These are phyloP conservation scores for Stellera chamaejasme DNA, from an alignment of 345 rosid genomes.

Conservation along the genomic window DNA sequence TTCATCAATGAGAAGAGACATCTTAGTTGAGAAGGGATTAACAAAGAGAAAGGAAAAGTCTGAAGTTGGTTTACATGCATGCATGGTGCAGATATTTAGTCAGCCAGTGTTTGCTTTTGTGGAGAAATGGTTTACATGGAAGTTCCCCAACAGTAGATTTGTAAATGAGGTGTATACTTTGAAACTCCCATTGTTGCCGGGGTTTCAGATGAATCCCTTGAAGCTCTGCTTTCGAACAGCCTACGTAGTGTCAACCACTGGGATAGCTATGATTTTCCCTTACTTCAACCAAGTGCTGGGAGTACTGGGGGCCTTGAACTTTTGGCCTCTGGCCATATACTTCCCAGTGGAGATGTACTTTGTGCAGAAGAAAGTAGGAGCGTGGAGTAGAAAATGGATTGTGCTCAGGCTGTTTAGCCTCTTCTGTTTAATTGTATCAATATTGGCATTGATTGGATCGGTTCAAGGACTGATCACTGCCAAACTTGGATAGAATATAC, in stretches of 20 bases:
- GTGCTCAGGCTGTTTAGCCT: constrained; percentile 43
- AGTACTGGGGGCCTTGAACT: constrained; percentile 52
- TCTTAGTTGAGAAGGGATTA: background rate
- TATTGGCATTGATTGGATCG: constrained; percentile 38
- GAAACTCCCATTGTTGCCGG: constrained; percentile 22
- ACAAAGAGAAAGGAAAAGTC: background rate
- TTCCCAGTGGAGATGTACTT: constrained; percentile 66
- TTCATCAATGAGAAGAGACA: background rate
- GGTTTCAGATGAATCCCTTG: constrained; percentile 25
- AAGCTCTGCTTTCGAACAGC: constrained; percentile 38
- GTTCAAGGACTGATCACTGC: constrained; percentile 31
- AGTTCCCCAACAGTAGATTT: constrained; percentile 29
- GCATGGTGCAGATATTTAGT: constrained; percentile 35
- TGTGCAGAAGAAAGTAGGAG: constrained; percentile 35
- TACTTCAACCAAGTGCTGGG: constrained; percentile 58
- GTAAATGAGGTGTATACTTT: constrained; percentile 30
- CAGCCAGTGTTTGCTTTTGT: constrained; percentile 58
- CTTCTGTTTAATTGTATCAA: constrained; percentile 29
- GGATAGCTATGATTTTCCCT: constrained; percentile 38
- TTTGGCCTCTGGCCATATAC: constrained; percentile 59
- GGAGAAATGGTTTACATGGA: constrained; percentile 43
- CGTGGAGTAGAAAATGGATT: constrained; percentile 51
- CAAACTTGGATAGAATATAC: constrained; percentile 18
- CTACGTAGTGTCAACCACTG: constrained; percentile 37
- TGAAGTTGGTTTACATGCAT: constrained; percentile 3